Conservation (phyloP, 495 filamentous ascomycete species). For the Paragyromitra xinjiangensis region DNA sequence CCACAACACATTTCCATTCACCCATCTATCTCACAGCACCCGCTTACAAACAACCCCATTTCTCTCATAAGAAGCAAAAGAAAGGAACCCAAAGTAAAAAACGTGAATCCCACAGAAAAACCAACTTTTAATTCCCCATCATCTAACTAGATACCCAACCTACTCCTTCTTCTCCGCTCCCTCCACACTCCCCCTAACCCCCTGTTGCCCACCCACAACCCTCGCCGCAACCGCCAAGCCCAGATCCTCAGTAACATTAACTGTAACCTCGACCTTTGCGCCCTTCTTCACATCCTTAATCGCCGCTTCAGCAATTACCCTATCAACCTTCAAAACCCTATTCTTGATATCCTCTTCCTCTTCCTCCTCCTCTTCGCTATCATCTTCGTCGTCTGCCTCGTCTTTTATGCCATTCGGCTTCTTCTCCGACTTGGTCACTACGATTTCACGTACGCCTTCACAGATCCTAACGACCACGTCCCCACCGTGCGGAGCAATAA, state of each 20-base stretch:
- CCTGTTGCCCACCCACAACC: conserved; percentile 85
- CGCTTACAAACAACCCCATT: not conserved
- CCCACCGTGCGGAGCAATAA: conserved; percentile 78
- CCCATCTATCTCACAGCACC: not conserved
- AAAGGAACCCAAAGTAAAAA: not conserved
- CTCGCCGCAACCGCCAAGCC: conserved; percentile 78
- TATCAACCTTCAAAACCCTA: conserved; percentile 90
- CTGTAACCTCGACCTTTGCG: conserved; percentile 88
- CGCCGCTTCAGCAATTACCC: conserved; percentile 83
- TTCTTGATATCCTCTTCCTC: conserved; percentile 86
- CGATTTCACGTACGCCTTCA: conserved; percentile 87
- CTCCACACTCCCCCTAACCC: conserved; percentile 70
- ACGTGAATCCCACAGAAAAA: not conserved
- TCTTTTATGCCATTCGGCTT: conserved; percentile 67
- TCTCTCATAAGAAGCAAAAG: not conserved
- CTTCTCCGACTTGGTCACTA: conserved; percentile 83
- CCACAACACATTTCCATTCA: not conserved
- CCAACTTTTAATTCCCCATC: conserved; percentile 35
- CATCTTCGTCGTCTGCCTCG: conserved; percentile 68
- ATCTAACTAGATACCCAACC: conserved; percentile 12
- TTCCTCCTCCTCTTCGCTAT: conserved; percentile 76
- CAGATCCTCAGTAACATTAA: conserved; percentile 83
- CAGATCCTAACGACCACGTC: conserved; percentile 85
- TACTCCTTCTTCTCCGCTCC: conserved; percentile 30
- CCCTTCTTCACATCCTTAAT: conserved; percentile 85